These are phyloP conservation scores for Epichloe coenophiala DNA, from an alignment of 2,329 filamentous ascomycete genomes.

Conservation along the genomic window DNA sequence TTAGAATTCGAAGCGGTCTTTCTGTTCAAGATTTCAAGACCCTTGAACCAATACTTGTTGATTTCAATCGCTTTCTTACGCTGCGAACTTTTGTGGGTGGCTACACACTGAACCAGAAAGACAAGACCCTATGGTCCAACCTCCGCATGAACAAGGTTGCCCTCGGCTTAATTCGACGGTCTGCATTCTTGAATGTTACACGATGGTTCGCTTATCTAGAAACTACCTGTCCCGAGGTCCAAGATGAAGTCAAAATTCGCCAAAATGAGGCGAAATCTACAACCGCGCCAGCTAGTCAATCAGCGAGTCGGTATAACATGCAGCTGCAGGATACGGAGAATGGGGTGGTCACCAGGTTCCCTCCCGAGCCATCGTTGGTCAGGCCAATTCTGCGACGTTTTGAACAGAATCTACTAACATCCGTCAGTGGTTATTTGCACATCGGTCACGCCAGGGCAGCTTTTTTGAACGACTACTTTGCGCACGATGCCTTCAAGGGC, in stretches of 20 bases:
- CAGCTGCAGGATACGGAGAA: conserved; percentile 64
- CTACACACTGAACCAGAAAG: neutral
- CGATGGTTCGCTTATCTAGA: neutral
- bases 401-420: neutral
- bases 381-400: no score
- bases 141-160: neutral
- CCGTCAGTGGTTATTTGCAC: conserved; percentile 57
- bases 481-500: conserved; percentile 77
- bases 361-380: conserved; percentile 60
- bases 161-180: neutral
- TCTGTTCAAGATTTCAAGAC: no score
- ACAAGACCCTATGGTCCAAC: neutral
- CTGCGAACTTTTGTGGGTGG: neutral
- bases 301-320: conserved; percentile 48
- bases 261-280: neutral
- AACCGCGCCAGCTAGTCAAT: neutral
- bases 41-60: no score
- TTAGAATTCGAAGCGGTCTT: no score
- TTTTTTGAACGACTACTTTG: conserved; percentile 81
- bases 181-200: neutral
- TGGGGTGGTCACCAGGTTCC: conserved; percentile 73
- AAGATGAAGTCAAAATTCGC: neutral
- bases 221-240: neutral
- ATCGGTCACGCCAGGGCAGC: conserved; percentile 85
- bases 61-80: neutral